Percentiles rank a stretch among this genome's conserved stretches.
Conservation (phyloP, 176 grass and related monocot genomes). For the Miscanthus lutarioriparius region DNA sequence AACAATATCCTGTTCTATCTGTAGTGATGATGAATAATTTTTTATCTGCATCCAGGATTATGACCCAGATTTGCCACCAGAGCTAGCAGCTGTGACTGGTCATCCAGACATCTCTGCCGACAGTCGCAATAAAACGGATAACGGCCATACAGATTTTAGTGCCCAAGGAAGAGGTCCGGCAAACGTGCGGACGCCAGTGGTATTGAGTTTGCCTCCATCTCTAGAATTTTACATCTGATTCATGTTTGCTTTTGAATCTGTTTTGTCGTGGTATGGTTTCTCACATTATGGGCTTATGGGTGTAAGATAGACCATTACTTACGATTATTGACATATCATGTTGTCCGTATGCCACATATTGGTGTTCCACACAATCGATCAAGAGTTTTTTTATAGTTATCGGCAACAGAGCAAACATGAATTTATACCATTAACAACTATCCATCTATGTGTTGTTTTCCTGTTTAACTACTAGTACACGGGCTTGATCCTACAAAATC, state of each 20-base stretch:
- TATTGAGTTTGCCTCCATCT: slow-evolving; percentile 32
- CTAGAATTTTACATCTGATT: slow-evolving; percentile 2
- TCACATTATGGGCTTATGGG: slow-evolving; percentile 7
- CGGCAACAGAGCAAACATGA: neutral
- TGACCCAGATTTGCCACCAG: slow-evolving; percentile 97
- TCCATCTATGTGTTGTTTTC: slow-evolving; percentile 9
- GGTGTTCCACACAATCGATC: neutral
- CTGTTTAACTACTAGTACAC: neutral
- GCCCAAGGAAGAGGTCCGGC: slow-evolving; percentile 62
- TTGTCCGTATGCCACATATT: neutral
- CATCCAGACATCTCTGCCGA: slow-evolving; percentile 62
- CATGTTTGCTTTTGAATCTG: slow-evolving; percentile 20
- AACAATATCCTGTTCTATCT: slow-evolving; percentile 8
- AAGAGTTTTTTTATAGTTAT: neutral
- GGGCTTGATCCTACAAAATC: slow-evolving; percentile 20
- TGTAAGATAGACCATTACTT: neutral
- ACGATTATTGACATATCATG: slow-evolving; percentile 6
- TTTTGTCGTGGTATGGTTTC: neutral
- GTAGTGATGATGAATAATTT: slow-evolving; percentile 15
- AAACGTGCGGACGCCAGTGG: slow-evolving; percentile 52
- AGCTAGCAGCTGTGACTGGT: slow-evolving; percentile 88
- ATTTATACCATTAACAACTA: neutral
- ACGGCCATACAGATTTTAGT: slow-evolving; percentile 54
- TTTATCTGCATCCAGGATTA: slow-evolving; percentile 66
- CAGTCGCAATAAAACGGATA: slow-evolving; percentile 57